A percentile compares a stretch with the other conserved stretches of the same genome.
phyloP scores from a whole-genome alignment of 176 grass and related monocot species.

The Carex kokanica region DNA sequence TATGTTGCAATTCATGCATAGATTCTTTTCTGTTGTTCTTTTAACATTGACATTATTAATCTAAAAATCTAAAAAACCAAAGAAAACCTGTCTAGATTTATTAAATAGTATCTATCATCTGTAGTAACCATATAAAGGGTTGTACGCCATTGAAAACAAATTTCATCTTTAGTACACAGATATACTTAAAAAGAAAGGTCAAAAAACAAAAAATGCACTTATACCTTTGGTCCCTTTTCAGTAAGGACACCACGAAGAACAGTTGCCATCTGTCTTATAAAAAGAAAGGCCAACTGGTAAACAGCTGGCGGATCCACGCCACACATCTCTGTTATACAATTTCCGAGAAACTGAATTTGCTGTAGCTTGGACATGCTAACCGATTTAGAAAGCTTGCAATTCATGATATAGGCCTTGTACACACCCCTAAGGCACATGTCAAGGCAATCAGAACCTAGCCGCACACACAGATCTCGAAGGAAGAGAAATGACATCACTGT shows the following conservation, averaged over 20 bases:
- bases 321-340: conserved; percentile 88
- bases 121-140: not conserved
- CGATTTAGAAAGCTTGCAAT: conserved; percentile 93
- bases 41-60: not conserved
- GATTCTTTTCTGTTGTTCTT: not conserved
- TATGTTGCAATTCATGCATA: not conserved
- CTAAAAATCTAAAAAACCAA: not conserved
- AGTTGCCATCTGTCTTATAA: conserved; percentile 85
- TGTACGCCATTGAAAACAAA: not conserved
- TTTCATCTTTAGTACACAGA: not conserved
- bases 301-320: conserved; percentile 59
- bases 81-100: not conserved
- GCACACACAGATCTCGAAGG: conserved; percentile 86
- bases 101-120: not conserved
- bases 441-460: conserved; percentile 82
- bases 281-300: conserved; percentile 92
- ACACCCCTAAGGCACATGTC: conserved; percentile 78
- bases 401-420: conserved; percentile 98
- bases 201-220: not conserved
- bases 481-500: conserved; percentile 84
- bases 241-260: conserved; percentile 71
- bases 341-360: conserved; percentile 88
- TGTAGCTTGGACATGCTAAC: conserved; percentile 74
- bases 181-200: not conserved
- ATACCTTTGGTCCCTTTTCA: conserved; percentile 89